A percentile compares a stretch with the other conserved stretches of the same genome.
Evolutionary conservation across 1,139 yeast genomes (phyloP).

Genomic region (Candida anutae): DNA sequence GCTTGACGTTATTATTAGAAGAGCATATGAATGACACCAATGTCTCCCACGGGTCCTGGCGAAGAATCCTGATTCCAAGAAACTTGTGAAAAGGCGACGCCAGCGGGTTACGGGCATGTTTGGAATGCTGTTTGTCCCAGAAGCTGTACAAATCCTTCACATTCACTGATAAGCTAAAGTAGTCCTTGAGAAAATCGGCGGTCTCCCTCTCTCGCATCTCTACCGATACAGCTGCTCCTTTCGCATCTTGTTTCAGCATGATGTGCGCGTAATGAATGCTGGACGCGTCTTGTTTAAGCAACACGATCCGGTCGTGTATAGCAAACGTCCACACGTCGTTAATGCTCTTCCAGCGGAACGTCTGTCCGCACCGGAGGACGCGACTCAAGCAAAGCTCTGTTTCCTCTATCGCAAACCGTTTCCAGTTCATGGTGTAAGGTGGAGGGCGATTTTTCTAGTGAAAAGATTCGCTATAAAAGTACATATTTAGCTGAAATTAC

Average conservation of each 20-base stretch:
- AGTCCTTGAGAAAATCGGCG: conserved; percentile 46
- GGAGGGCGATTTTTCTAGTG: background rate
- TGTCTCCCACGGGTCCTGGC: conserved; percentile 98
- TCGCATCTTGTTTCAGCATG: conserved; percentile 9
- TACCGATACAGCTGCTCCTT: background rate
- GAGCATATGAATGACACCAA: conserved; percentile 86
- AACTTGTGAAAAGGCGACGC: conserved; percentile 34
- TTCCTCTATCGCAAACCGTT: conserved; percentile 9
- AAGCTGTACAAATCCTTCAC: conserved; percentile 44
- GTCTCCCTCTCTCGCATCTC: conserved; percentile 13
- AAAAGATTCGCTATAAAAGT: background rate
- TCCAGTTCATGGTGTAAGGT: conserved; percentile 8
- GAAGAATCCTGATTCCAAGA: conserved; percentile 70
- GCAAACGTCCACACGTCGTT: conserved; percentile 58
- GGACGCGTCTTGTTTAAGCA: conserved; percentile 42
- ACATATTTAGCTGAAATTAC: background rate
- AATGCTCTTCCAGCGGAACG: conserved; percentile 63
- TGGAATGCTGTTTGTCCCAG: conserved; percentile 56
- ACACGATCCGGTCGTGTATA: conserved; percentile 37
- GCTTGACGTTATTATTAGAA: conserved; percentile 88
- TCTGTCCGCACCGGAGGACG: conserved; percentile 85
- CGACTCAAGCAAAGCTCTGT: conserved; percentile 54
- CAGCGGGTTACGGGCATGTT: conserved; percentile 13
- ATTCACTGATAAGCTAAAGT: conserved; percentile 58
- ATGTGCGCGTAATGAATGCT: conserved; percentile 24